These are phyloP conservation scores for Aspergillus melleus DNA, from an alignment of 2,329 filamentous ascomycete species.

Conservation along the genomic window DNA sequence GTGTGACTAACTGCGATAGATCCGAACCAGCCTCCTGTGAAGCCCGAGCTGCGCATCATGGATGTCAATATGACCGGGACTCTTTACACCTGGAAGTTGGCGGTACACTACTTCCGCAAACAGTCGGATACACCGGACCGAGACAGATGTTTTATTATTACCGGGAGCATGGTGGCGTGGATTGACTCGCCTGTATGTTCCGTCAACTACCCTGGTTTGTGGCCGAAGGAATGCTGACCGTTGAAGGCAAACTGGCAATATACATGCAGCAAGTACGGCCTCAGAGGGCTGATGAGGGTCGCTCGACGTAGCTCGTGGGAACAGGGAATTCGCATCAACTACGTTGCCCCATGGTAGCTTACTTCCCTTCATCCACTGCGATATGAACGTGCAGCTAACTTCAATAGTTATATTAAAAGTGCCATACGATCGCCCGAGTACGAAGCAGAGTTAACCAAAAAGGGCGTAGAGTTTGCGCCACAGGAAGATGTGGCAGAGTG, in stretches of 20 bases:
- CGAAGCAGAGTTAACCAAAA: constrained; percentile 11
- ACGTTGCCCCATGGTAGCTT: constrained; percentile 48
- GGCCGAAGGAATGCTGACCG: not conserved
- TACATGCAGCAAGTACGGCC: constrained; percentile 47
- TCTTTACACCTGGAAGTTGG: constrained; percentile 50
- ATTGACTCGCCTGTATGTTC: constrained; percentile 43
- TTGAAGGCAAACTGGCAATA: constrained; percentile 39
- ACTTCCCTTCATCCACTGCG: not conserved
- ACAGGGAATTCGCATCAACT: constrained; percentile 49
- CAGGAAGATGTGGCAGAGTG: constrained; percentile 12
- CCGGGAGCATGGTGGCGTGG: constrained; percentile 50
- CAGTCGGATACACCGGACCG: constrained; percentile 37
- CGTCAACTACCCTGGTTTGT: not conserved
- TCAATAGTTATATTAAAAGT: constrained; percentile 14
- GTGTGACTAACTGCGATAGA: constrained; percentile 4
- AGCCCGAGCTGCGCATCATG: constrained; percentile 46
- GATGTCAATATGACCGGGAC: constrained; percentile 45
- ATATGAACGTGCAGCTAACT: not conserved
- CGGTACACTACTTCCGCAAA: constrained; percentile 49
- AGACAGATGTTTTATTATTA: constrained; percentile 53
- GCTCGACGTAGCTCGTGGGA: constrained; percentile 40
- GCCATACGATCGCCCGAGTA: constrained; percentile 13
- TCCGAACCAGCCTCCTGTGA: constrained; percentile 20
- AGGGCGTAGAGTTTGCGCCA: constrained; percentile 12
- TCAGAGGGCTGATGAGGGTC: constrained; percentile 47